Conservation (phyloP, 305 asterid species). For the Fraxinus ornus region DNA sequence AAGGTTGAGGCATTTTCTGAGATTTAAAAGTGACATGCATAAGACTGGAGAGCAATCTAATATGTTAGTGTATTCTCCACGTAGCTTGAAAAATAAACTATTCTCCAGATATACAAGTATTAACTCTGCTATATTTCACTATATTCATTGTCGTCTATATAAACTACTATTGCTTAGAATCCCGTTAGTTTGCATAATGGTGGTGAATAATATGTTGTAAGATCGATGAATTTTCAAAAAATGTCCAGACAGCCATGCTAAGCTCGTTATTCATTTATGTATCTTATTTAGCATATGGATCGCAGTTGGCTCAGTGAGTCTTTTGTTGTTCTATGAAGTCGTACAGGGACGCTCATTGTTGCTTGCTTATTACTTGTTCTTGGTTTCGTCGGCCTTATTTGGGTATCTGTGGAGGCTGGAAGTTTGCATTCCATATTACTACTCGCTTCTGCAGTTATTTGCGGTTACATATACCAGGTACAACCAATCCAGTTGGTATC, state of each 20-base stretch:
- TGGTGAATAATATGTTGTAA: not conserved
- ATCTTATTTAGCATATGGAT: conserved; percentile 8
- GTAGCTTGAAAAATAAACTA: not conserved
- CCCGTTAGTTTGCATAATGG: not conserved
- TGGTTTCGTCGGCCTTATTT: conserved; percentile 68
- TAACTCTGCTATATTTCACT: not conserved
- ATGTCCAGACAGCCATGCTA: not conserved
- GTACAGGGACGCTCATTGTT: conserved; percentile 60
- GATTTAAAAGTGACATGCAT: not conserved
- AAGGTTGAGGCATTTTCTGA: not conserved
- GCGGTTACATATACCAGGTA: conserved; percentile 94
- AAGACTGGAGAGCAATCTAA: not conserved
- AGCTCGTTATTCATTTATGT: not conserved
- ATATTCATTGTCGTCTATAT: not conserved
- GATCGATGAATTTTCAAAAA: not conserved
- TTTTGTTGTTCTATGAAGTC: conserved; percentile 46
- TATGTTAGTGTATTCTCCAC: not conserved
- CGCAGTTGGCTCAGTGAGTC: conserved; percentile 21
- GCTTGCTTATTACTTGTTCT: conserved; percentile 64
- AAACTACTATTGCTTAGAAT: not conserved
- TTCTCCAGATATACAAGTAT: not conserved
- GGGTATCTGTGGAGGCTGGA: conserved; percentile 68
- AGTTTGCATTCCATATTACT: conserved; percentile 55
- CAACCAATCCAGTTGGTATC: not conserved
- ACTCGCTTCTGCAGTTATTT: conserved; percentile 61